These are phyloP conservation scores for Gliomastix tumulicola DNA, from an alignment of 2,329 filamentous ascomycete genomes.

Conservation along the genomic window DNA sequence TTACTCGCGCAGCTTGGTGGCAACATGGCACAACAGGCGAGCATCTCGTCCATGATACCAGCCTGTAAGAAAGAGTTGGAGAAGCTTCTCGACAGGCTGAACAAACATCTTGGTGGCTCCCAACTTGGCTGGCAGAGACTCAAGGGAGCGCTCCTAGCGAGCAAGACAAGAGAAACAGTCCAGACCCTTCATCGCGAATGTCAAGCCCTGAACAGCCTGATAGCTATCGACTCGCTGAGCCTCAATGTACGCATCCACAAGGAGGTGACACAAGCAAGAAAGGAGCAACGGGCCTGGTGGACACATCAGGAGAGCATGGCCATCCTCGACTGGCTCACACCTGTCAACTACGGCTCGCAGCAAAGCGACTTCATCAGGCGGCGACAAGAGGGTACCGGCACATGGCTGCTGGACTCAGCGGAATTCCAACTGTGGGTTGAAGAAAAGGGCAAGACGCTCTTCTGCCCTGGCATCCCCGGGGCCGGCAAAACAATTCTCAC, in stretches of 20 bases:
- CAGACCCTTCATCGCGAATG: background rate
- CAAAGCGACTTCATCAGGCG: conserved; percentile 25
- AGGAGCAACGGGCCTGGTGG: too few relatives aligned
- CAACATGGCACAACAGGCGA: background rate
- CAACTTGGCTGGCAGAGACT: background rate
- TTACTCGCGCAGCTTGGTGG: background rate
- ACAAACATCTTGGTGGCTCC: background rate
- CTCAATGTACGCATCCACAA: too few relatives aligned
- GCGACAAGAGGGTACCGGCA: conserved; percentile 25
- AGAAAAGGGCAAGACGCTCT: conserved; percentile 19
- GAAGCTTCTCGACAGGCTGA: background rate
- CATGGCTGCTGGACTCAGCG: conserved; percentile 30
- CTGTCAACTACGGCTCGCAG: conserved; percentile 21
- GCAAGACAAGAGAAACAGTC: background rate
- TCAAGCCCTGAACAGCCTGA: too few relatives aligned
- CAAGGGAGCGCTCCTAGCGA: background rate
- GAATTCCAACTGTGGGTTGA: conserved; percentile 20
- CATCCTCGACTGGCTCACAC: conserved; percentile 28
- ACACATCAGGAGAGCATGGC: background rate
- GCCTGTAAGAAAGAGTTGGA: background rate
- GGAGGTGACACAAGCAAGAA: too few relatives aligned
- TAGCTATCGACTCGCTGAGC: too few relatives aligned
- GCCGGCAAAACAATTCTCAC: conserved; percentile 40
- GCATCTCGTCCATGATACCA: background rate
- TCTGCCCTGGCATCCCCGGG: conserved; percentile 39